A percentile compares a stretch with the other conserved stretches of the same genome.
phyloP scores from a whole-genome alignment of 2,329 filamentous ascomycete species.

The Nothopassalora personata region DNA sequence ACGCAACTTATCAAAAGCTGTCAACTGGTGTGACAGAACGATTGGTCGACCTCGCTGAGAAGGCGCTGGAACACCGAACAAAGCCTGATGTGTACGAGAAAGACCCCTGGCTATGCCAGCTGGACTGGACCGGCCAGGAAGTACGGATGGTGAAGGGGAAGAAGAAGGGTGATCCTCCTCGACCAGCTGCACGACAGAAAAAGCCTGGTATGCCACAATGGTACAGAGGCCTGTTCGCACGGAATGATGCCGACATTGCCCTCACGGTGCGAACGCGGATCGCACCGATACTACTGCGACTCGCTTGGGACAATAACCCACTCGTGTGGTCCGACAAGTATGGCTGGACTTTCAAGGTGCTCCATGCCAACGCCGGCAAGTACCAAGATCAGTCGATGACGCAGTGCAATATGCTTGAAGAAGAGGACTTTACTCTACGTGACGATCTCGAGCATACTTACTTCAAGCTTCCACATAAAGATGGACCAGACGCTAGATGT shows the following conservation, averaged over 20 bases:
- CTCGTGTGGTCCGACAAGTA: conserved; percentile 88
- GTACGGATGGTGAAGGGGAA: conserved; percentile 87
- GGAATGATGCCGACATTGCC: conserved; percentile 61
- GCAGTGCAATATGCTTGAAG: conserved; percentile 69
- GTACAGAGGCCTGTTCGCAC: conserved; percentile 87
- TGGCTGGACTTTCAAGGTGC: conserved; percentile 87
- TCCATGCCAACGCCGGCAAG: conserved; percentile 53
- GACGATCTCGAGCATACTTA: conserved; percentile 64
- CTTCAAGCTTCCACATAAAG: conserved; percentile 94
- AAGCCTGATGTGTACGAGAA: conserved; percentile 63
- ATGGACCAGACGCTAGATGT: conserved; percentile 80
- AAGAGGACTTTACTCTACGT: conserved; percentile 60
- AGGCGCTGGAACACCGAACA: conserved; percentile 68
- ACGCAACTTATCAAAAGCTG: conserved; percentile 74
- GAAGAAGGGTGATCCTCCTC: conserved; percentile 73
- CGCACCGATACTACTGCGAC: conserved; percentile 73
- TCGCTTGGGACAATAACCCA: conserved; percentile 86
- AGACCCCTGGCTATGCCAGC: conserved; percentile 86
- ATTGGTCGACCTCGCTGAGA: conserved; percentile 66
- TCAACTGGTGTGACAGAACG: conserved; percentile 73
- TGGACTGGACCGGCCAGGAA: conserved; percentile 94
- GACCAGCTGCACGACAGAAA: conserved; percentile 79
- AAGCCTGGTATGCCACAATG: conserved; percentile 90
- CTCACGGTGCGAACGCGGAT: conserved; percentile 83
- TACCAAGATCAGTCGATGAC: conserved; percentile 69